Conservation (phyloP, 1,284 basidiomycete species). For the Ganoderma boninense region DNA sequence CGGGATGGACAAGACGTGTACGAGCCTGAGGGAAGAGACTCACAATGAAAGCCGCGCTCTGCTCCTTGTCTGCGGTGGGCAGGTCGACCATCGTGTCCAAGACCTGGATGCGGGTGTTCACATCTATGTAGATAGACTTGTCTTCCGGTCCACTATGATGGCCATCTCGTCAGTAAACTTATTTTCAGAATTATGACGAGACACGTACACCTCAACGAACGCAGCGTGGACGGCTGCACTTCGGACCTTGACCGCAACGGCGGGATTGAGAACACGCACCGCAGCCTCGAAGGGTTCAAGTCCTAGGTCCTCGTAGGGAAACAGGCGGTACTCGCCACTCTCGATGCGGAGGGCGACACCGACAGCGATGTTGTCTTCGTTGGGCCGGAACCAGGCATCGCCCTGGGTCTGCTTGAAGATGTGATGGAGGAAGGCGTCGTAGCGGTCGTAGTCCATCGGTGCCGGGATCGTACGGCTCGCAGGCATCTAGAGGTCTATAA, state of each 20-base stretch:
- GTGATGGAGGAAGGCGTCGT: constrained; percentile 59
- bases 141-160: constrained; percentile 56
- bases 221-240: constrained; percentile 84
- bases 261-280: constrained; percentile 80
- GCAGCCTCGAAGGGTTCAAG: constrained; percentile 79
- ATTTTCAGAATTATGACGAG: constrained; percentile 4
- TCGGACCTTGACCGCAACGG: constrained; percentile 83
- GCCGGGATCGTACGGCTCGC: constrained; percentile 18
- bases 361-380: constrained; percentile 57
- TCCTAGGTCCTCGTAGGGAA: constrained; percentile 74
- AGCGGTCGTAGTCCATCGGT: constrained; percentile 56
- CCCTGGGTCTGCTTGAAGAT: constrained; percentile 68
- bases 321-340: constrained; percentile 68
- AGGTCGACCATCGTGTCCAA: constrained; percentile 74
- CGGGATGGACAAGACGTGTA: background rate
- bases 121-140: constrained; percentile 69
- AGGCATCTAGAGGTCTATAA: background rate
- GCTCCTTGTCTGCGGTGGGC: constrained; percentile 82
- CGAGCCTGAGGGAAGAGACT: constrained; percentile 38
- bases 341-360: constrained; percentile 73
- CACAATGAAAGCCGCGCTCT: constrained; percentile 85
- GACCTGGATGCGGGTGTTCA: constrained; percentile 76
- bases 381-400: constrained; percentile 65
- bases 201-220: constrained; percentile 72
- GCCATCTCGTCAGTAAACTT: constrained; percentile 3